Evolutionary conservation across 139 green algal species (phyloP).

Genomic region (Medakamo hakoo): DNA sequence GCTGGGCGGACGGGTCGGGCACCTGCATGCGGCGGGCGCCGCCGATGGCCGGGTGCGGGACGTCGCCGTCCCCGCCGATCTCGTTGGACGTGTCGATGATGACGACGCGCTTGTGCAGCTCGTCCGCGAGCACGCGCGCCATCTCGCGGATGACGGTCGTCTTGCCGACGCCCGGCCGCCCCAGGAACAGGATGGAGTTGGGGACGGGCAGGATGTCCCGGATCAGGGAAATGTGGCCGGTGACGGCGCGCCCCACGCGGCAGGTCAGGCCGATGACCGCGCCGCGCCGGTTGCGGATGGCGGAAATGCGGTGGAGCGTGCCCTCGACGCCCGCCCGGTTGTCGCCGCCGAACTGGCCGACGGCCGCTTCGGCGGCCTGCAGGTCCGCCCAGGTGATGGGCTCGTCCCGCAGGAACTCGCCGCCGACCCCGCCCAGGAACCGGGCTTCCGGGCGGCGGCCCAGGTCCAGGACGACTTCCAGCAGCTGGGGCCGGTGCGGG

Average conservation of each 20-base stretch:
- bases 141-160: conserved; percentile 89
- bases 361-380: conserved; percentile 23
- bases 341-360: conserved; percentile 71
- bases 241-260: conserved; percentile 80
- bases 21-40: conserved; percentile 87
- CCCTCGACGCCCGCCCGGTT: conserved; percentile 61
- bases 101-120: conserved; percentile 29
- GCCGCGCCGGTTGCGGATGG: conserved; percentile 70
- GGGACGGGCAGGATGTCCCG: conserved; percentile 63
- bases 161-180: conserved; percentile 81
- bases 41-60: conserved; percentile 88
- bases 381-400: conserved; percentile 42
- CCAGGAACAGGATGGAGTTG: conserved; percentile 68
- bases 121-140: conserved; percentile 67
- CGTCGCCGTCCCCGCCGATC: conserved; percentile 84
- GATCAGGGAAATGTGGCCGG: conserved; percentile 87
- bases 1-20: conserved; percentile 70
- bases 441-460: conserved; percentile 42
- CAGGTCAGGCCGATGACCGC: conserved; percentile 88
- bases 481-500: conserved; percentile 35
- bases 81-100: conserved; percentile 73
- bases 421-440: conserved; percentile 39
- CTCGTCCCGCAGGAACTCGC: conserved; percentile 43
- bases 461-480: conserved; percentile 63
- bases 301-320: conserved; percentile 67